These are phyloP conservation scores for Wallacemonas sp. DNA, from an alignment of 208 protist species.

Conservation along the genomic window DNA sequence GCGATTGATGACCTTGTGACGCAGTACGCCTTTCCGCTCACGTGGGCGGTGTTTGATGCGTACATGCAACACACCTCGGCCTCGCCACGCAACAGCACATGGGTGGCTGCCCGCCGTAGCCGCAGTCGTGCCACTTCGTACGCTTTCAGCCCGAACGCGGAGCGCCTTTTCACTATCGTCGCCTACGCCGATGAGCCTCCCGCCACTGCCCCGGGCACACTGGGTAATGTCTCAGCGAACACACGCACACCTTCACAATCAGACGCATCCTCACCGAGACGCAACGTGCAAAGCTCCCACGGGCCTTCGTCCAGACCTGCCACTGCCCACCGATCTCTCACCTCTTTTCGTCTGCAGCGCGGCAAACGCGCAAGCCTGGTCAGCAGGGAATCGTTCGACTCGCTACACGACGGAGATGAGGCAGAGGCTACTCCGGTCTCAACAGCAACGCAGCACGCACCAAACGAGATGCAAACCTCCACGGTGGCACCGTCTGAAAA, in stretches of 20 bases:
- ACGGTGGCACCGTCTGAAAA: too few relatives aligned
- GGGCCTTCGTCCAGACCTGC: background rate
- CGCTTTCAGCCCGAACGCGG: slow-evolving; percentile 4
- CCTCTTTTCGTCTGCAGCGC: slow-evolving; percentile 2
- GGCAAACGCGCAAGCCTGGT: background rate
- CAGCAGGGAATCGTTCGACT: slow-evolving; percentile 1
- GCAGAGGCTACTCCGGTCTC: background rate
- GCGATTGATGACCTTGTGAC: slow-evolving; percentile 14
- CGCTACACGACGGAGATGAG: background rate
- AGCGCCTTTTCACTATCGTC: background rate
- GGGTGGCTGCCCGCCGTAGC: slow-evolving; percentile 4
- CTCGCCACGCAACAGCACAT: slow-evolving; percentile 9
- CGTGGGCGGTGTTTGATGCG: slow-evolving; percentile 10
- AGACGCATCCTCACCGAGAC: background rate
- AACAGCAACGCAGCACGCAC: background rate
- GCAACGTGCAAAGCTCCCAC: background rate
- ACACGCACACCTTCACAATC: background rate
- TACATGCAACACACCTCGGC: slow-evolving; percentile 3
- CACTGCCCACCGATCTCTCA: slow-evolving; percentile 6
- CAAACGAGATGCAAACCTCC: too few relatives aligned
- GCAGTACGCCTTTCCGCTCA: slow-evolving; percentile 17
- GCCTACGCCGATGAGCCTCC: background rate
- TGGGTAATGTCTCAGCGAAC: background rate
- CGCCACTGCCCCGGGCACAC: background rate
- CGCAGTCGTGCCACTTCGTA: slow-evolving; percentile 13